phyloP scores from a whole-genome alignment of 2,329 filamentous ascomycete species.

The Grosmannia huntii region DNA sequence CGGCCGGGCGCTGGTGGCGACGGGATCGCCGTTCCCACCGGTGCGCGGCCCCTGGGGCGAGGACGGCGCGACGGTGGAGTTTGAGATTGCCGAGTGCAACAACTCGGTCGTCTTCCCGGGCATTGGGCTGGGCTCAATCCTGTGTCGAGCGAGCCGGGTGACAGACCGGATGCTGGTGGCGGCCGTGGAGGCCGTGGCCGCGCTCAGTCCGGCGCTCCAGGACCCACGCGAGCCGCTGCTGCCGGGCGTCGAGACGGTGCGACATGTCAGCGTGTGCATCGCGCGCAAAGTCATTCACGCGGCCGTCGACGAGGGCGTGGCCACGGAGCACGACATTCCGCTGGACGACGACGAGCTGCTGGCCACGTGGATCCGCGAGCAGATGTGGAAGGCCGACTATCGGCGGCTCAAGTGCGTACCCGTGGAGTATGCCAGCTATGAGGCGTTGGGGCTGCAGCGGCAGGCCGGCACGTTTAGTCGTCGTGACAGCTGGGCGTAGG shows the following conservation, averaged over 20 bases:
- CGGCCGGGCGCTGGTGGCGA: slow-evolving; percentile 67
- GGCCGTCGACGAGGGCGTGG: slow-evolving; percentile 56
- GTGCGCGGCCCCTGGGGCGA: slow-evolving; percentile 48
- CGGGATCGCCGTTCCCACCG: slow-evolving; percentile 69
- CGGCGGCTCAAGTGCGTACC: slow-evolving; percentile 47
- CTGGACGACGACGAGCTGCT: slow-evolving; percentile 38
- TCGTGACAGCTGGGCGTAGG: slow-evolving; percentile 6
- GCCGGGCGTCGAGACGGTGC: slow-evolving; percentile 62
- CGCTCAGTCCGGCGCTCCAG: slow-evolving; percentile 53
- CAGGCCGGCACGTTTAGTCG: slow-evolving; percentile 1
- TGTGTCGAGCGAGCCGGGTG: slow-evolving; percentile 53
- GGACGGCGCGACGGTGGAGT: slow-evolving; percentile 28
- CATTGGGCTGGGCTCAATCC: slow-evolving; percentile 67
- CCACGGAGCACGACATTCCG: slow-evolving; percentile 54
- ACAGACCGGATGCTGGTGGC: slow-evolving; percentile 73
- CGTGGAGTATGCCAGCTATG: slow-evolving; percentile 35
- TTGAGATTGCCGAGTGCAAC: slow-evolving; percentile 66
- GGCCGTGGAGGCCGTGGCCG: slow-evolving; percentile 60
- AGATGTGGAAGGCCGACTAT: slow-evolving; percentile 71
- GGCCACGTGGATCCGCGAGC: slow-evolving; percentile 60
- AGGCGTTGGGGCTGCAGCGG: slow-evolving; percentile 35
- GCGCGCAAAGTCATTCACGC: slow-evolving; percentile 62
- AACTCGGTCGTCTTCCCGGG: slow-evolving; percentile 79
- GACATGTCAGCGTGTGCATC: slow-evolving; percentile 65
- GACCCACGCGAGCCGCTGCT: slow-evolving; percentile 55